Evolutionary conservation across 139 green algal genomes (phyloP), one percentile per base, ranked within the genome.

Genomic region (Coccomyxa sp.): DNA sequence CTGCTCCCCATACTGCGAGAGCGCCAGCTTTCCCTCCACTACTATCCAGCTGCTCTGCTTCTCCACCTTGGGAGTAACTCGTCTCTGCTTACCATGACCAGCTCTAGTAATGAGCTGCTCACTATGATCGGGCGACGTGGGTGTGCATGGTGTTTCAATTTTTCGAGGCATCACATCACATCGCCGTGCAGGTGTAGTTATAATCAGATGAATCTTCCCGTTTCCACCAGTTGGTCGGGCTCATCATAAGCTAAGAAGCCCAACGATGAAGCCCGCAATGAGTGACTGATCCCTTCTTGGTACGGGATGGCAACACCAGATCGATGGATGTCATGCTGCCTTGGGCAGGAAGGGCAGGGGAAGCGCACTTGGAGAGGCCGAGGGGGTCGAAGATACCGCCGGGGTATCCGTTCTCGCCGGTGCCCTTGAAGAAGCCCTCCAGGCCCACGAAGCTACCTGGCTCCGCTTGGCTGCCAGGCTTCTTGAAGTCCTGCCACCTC

Each of bases 401-500:
- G 27, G 80, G 80, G 76, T 85, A 86, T 79, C 91, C 93, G 58
- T 94, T 94, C 92, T 96, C 96, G 58, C 91, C 92, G 75, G 89
- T 89, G 79, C 90, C 84, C 88, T 94, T 92, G 67, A 88, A 84
- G 58, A 57, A 77, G 16, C 77, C 78, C 85, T 88, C 89, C 85
- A 92, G 75, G 92, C 91, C 90, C 88, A 95, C 21, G 92, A 90
- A 85, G 89, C 91, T 66, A 90, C 94, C 79, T 89, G 88, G 85
- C 91, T 94, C 88, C 71, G 92, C 88, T 18, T 93, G 90, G 90
- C 90, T 94, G 77, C 88, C 86, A 16, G 93, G 95, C 89, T 97
- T 97, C 59, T 88, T 87, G 82, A 97, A 92, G 90, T 97, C 94
- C 89, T 92, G 67, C 90, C 88, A 93, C 75, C 95, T 89, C 91